Conservation (phyloP, 78 protist species). For the Anaeramoeba flamelloides region DNA sequence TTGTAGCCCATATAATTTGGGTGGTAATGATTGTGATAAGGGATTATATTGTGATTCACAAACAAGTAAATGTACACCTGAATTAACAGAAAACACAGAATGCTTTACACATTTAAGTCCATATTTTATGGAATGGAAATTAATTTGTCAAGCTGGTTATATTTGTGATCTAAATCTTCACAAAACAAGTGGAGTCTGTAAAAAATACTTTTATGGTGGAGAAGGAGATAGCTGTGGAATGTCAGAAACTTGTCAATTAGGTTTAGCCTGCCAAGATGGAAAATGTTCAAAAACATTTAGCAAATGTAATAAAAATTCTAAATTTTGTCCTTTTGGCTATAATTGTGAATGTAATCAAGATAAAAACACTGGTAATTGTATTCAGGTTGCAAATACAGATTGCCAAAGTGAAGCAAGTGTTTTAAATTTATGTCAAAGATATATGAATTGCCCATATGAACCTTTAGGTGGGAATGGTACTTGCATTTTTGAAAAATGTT, state of each 20-base stretch:
- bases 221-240: not conserved
- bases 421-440: not conserved
- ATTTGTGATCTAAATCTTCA: not conserved
- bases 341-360: not conserved
- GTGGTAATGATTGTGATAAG: not conserved
- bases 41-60: not conserved
- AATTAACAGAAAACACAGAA: not conserved
- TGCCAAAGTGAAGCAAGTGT: not conserved
- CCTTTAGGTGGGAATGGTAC: not conserved
- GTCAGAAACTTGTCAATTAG: not conserved
- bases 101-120: not conserved
- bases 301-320: not conserved
- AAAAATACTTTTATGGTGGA: not conserved
- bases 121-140: not conserved
- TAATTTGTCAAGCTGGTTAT: not conserved
- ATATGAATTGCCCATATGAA: not conserved
- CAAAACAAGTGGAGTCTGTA: not conserved
- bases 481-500: not conserved
- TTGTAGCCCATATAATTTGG: too few relatives aligned
- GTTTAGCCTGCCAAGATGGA: not conserved
- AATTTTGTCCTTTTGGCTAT: not conserved
- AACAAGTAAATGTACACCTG: not conserved
- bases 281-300: not conserved
- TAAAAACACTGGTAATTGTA: not conserved
- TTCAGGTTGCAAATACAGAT: not conserved